Evolutionary conservation across 192 early-diverging fungal genomes (phyloP).

Genomic region (Borealophlyctis nickersoniae): DNA sequence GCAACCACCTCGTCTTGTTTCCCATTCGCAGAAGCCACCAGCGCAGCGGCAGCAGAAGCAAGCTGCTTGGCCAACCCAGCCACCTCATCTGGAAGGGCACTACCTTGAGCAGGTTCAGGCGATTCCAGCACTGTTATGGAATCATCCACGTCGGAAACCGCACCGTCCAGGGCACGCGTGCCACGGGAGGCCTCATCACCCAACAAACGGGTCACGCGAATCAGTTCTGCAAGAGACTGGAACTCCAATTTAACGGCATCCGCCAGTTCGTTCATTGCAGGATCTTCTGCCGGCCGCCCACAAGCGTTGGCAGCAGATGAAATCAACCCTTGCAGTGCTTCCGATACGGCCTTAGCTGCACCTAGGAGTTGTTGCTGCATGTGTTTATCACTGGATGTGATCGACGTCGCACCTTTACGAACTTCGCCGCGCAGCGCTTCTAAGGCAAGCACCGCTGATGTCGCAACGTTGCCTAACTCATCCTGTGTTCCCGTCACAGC

Average conservation of each 20-base stretch:
- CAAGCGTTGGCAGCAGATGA: conserved; percentile 25
- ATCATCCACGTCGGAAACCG: conserved; percentile 34
- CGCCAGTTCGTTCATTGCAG: conserved; percentile 23
- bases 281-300: conserved; percentile 27
- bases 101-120: conserved; percentile 41
- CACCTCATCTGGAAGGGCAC: conserved; percentile 57
- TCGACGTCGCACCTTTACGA: conserved; percentile 38
- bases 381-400: conserved; percentile 53
- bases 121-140: conserved; percentile 24
- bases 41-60: conserved; percentile 38
- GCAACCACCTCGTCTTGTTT: conserved; percentile 46
- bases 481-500: conserved; percentile 43
- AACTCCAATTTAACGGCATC: conserved; percentile 39
- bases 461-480: conserved; percentile 31
- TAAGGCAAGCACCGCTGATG: conserved; percentile 23
- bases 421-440: conserved; percentile 29
- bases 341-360: conserved; percentile 39
- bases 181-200: conserved; percentile 47
- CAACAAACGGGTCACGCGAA: conserved; percentile 41
- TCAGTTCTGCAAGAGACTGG: conserved; percentile 36
- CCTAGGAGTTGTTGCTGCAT: conserved; percentile 53
- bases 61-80: conserved; percentile 48
- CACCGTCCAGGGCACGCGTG: conserved; percentile 36
- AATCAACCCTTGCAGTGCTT: conserved; percentile 40
- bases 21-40: conserved; percentile 34